Evolutionary conservation across 2,329 filamentous ascomycete genomes (phyloP).

Genomic region (Chaetothyriales sp.): DNA sequence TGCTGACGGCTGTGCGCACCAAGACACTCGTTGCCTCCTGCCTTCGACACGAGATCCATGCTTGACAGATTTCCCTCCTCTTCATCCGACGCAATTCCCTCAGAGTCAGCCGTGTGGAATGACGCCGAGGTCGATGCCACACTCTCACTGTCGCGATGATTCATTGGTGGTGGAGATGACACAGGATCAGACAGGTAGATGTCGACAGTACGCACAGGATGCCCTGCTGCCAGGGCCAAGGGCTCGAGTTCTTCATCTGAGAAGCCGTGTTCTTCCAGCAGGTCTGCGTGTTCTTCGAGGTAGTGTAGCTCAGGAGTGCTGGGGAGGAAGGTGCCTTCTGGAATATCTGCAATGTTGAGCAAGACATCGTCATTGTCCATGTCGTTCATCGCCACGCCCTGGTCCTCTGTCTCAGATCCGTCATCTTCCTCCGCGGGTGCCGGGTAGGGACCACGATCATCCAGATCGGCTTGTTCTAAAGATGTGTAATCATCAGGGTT

Average conservation of each 20-base stretch:
- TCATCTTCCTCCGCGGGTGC: too few relatives aligned
- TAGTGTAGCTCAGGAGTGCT: too few relatives aligned
- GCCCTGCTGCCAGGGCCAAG: too few relatives aligned
- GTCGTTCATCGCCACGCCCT: not conserved
- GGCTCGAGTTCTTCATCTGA: too few relatives aligned
- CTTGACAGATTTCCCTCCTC: conserved; percentile 3
- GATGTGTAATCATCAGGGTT: not conserved
- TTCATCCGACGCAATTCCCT: conserved; percentile 2
- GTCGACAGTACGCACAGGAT: too few relatives aligned
- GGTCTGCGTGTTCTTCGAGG: too few relatives aligned
- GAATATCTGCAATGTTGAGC: too few relatives aligned
- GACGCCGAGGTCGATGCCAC: conserved; percentile 28
- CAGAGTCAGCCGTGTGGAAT: conserved; percentile 26
- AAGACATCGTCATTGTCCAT: conserved; percentile 5
- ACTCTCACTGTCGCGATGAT: not conserved
- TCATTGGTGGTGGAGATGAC: too few relatives aligned
- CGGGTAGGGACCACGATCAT: too few relatives aligned
- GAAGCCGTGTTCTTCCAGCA: too few relatives aligned
- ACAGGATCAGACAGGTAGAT: too few relatives aligned
- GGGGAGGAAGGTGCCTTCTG: too few relatives aligned
- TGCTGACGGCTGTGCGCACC: conserved; percentile 11
- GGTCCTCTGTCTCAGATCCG: not conserved
- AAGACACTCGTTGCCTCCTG: conserved; percentile 8
- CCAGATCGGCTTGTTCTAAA: not conserved
- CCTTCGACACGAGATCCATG: conserved; percentile 3